phyloP scores from a whole-genome alignment of 495 filamentous ascomycete species.

The Neurospora sp. region DNA sequence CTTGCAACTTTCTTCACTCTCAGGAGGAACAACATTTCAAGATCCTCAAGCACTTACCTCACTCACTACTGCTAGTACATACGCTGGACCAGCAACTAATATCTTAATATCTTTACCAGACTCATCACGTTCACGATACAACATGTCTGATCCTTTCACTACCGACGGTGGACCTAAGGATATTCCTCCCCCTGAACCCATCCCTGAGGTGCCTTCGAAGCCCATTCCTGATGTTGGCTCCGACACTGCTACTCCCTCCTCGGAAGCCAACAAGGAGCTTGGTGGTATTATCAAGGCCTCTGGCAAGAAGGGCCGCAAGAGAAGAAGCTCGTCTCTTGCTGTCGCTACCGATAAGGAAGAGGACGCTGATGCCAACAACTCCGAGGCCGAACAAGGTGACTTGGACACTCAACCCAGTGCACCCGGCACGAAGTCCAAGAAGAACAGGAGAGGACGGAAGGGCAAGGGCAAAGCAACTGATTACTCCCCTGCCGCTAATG shows the following conservation, averaged over 20 bases:
- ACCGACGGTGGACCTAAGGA: background rate
- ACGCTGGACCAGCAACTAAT: background rate
- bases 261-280: background rate
- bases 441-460: constrained; percentile 24
- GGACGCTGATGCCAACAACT: background rate
- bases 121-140: background rate
- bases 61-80: background rate
- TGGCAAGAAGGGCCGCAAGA: background rate
- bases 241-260: background rate
- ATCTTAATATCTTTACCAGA: background rate
- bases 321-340: background rate
- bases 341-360: constrained; percentile 3
- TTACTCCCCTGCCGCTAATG: background rate
- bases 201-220: background rate
- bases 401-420: background rate
- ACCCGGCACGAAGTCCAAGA: constrained; percentile 20
- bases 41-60: background rate
- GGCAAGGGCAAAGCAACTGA: constrained; percentile 9
- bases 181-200: background rate
- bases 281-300: background rate
- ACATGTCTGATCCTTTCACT: background rate
- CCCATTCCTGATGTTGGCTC: background rate
- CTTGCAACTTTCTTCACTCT: background rate
- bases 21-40: background rate
- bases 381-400: constrained; percentile 4